These are phyloP conservation scores for Metschnikowia chrysomelidarum DNA, from an alignment of 805 yeast species.

Conservation along the genomic window DNA sequence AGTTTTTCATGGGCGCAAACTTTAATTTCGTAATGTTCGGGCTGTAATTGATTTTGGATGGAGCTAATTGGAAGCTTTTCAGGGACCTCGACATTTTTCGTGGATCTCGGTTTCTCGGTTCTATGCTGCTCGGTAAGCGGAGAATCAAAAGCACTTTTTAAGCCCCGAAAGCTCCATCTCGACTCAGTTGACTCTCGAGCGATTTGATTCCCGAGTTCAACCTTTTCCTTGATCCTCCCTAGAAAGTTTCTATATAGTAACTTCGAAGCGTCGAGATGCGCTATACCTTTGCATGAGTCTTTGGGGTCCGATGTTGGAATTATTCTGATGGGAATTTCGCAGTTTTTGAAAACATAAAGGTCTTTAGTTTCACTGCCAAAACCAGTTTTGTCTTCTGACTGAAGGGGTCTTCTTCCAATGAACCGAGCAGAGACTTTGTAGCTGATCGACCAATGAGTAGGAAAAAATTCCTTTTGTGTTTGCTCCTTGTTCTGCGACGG, in stretches of 20 bases:
- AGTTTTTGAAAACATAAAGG: slow-evolving; percentile 36
- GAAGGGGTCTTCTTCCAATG: slow-evolving; percentile 38
- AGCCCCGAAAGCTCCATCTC: background rate
- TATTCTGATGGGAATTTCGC: slow-evolving; percentile 25
- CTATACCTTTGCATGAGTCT: slow-evolving; percentile 17
- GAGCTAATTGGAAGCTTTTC: slow-evolving; percentile 4
- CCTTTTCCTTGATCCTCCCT: slow-evolving; percentile 26
- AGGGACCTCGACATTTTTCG: slow-evolving; percentile 16
- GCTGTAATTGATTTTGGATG: background rate
- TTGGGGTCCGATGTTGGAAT: slow-evolving; percentile 20
- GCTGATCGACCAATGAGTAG: slow-evolving; percentile 31
- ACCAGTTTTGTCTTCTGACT: slow-evolving; percentile 34
- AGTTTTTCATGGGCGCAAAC: slow-evolving; percentile 29
- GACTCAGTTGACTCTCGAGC: slow-evolving; percentile 4
- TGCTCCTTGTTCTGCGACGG: background rate
- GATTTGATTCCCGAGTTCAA: slow-evolving; percentile 27
- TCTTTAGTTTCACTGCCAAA: slow-evolving; percentile 38
- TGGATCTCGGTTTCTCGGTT: slow-evolving; percentile 10
- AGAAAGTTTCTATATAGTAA: slow-evolving; percentile 23
- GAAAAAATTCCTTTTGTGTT: slow-evolving; percentile 28
- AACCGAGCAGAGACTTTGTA: slow-evolving; percentile 41
- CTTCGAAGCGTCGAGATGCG: slow-evolving; percentile 12
- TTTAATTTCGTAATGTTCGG: slow-evolving; percentile 26
- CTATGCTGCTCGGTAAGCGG: slow-evolving; percentile 1
- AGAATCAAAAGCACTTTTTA: background rate